Evolutionary conservation across 2,329 filamentous ascomycete species (phyloP).

Genomic region (Hypoxylon sp.): DNA sequence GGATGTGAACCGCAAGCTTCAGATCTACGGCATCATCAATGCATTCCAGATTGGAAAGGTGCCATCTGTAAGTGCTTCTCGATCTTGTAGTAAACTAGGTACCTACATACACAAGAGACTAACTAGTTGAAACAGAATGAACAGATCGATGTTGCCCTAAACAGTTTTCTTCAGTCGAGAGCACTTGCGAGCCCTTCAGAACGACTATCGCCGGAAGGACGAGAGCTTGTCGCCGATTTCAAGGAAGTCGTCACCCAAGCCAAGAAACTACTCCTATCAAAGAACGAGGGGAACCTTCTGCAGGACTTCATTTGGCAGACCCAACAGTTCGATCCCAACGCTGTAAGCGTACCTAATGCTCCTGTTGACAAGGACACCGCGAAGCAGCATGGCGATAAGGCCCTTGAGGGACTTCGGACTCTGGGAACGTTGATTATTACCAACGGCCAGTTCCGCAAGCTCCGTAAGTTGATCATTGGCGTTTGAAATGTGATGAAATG

Average conservation of each 20-base stretch:
- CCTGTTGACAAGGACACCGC: slow-evolving; percentile 83
- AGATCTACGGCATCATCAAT: slow-evolving; percentile 89
- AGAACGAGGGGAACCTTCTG: slow-evolving; percentile 94
- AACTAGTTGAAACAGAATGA: slow-evolving; percentile 74
- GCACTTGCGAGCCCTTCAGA: slow-evolving; percentile 78
- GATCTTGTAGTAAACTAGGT: neutral
- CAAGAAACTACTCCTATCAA: slow-evolving; percentile 84
- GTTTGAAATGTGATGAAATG: too few relatives aligned
- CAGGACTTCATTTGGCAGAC: slow-evolving; percentile 99
- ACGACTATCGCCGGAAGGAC: slow-evolving; percentile 87
- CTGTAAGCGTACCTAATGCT: slow-evolving; percentile 72
- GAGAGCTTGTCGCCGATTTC: slow-evolving; percentile 81
- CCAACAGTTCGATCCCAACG: slow-evolving; percentile 77
- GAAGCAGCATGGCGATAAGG: slow-evolving; percentile 86
- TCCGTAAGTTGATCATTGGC: slow-evolving; percentile 70
- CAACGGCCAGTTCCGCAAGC: slow-evolving; percentile 96
- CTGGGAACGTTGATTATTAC: slow-evolving; percentile 91
- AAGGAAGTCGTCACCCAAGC: slow-evolving; percentile 86
- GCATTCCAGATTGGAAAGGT: slow-evolving; percentile 92
- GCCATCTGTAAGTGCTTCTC: slow-evolving; percentile 77
- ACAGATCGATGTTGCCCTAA: slow-evolving; percentile 95
- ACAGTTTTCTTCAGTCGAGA: slow-evolving; percentile 84
- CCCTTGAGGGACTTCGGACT: slow-evolving; percentile 86
- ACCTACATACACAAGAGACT: slow-evolving; percentile 21
- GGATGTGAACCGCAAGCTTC: slow-evolving; percentile 93